Percentiles rank a stretch among this genome's conserved stretches.
phyloP scores from a whole-genome alignment of 495 filamentous ascomycete genomes.

The Hypoxylon crocopeplum region DNA sequence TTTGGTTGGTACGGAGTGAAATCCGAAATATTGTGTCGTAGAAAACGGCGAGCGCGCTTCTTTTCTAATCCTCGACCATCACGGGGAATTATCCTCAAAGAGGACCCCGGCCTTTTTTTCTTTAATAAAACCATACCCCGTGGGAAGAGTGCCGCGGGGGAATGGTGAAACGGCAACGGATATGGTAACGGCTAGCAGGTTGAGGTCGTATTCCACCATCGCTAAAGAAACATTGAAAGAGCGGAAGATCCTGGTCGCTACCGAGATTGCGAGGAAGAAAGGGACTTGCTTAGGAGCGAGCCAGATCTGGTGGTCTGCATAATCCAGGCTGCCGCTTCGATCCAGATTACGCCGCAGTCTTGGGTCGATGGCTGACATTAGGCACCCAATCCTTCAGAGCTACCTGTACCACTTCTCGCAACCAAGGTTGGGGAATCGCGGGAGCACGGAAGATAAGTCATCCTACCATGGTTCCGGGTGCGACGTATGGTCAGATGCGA shows the following conservation, averaged over 20 bases:
- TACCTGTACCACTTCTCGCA: conserved; percentile 29
- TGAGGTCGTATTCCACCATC: background rate
- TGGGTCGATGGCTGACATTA: conserved; percentile 42
- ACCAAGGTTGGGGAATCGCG: conserved; percentile 28
- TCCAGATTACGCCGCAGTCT: conserved; percentile 44
- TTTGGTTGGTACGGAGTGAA: conserved; percentile 15
- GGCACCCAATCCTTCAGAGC: conserved; percentile 24
- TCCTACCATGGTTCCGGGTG: conserved; percentile 36
- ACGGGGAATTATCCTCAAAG: conserved; percentile 3
- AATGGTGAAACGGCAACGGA: conserved; percentile 26
- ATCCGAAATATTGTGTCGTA: conserved; percentile 6
- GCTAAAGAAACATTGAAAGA: conserved; percentile 1
- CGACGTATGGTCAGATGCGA: conserved; percentile 11
- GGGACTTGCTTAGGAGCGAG: conserved; percentile 3
- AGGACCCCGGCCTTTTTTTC: conserved; percentile 15
- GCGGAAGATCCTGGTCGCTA: conserved; percentile 24
- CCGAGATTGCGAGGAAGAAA: conserved; percentile 18
- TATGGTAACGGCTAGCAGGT: conserved; percentile 9
- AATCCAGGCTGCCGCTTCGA: conserved; percentile 38
- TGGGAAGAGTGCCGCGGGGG: conserved; percentile 25
- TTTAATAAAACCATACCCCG: conserved; percentile 29
- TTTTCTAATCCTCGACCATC: background rate
- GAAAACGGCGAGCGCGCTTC: conserved; percentile 7
- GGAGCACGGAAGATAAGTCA: conserved; percentile 32
- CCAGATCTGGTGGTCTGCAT: conserved; percentile 36